phyloP scores from a whole-genome alignment of 2,329 filamentous ascomycete genomes.

The Stromatinia cepivora region DNA sequence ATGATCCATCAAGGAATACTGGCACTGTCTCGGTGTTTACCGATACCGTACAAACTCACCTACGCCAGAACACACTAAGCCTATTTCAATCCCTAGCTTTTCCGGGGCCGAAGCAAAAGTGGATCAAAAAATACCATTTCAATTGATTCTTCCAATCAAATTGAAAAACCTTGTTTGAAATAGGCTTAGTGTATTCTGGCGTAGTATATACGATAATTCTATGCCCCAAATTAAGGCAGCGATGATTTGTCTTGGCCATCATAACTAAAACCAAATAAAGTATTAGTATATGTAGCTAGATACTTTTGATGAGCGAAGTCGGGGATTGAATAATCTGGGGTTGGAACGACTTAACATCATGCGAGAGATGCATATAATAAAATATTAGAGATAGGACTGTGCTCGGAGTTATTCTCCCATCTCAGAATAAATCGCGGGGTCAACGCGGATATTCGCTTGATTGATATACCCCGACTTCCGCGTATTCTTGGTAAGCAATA shows the following conservation, averaged over 20 bases:
- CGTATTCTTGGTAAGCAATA: neutral
- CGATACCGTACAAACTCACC: too few species aligned
- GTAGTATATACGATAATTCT: too few species aligned
- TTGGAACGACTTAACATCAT: neutral
- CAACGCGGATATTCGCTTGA: neutral
- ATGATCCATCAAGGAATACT: too few species aligned
- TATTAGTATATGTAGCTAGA: neutral
- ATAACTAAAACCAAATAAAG: too few species aligned
- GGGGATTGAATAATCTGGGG: neutral
- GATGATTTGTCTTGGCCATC: neutral
- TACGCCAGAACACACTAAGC: too few species aligned
- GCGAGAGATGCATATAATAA: neutral
- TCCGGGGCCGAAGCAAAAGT: too few species aligned
- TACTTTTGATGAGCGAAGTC: neutral
- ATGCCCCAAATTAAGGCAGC: neutral
- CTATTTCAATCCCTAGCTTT: too few species aligned
- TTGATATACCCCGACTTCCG: constrained; percentile 7
- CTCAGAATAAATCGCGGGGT: constrained; percentile 8
- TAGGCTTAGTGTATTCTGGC: too few species aligned
- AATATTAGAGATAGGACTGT: neutral
- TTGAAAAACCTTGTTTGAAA: too few species aligned
- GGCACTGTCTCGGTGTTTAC: neutral
- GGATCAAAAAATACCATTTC: too few species aligned
- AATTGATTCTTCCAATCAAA: too few species aligned
- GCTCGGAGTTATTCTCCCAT: neutral